phyloP scores from a whole-genome alignment of 257 asterid species.

The Echium plantagineum region DNA sequence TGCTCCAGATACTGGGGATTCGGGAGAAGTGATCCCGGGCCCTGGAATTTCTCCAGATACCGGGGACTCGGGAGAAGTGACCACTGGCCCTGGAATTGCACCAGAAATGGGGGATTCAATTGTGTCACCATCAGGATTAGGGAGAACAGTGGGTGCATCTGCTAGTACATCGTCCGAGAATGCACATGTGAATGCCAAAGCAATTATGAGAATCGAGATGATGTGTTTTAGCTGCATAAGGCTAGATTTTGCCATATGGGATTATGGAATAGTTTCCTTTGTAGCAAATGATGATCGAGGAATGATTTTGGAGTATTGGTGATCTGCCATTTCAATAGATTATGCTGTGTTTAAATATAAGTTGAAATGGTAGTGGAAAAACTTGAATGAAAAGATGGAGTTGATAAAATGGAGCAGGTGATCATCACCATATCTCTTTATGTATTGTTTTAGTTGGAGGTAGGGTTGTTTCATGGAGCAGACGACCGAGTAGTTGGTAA shows the following conservation, averaged over 20 bases:
- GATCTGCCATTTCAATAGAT: neutral
- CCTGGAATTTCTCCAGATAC: constrained; percentile 1
- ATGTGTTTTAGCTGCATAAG: constrained; percentile 15
- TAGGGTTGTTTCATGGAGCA: too few species aligned
- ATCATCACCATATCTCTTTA: too few species aligned
- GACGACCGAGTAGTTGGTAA: too few species aligned
- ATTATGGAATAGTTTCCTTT: neutral
- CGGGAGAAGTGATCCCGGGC: neutral
- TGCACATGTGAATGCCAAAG: constrained; percentile 10
- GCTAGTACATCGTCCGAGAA: constrained; percentile 21
- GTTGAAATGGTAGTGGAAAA: neutral
- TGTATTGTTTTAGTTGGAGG: too few species aligned
- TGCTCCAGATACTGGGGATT: too few species aligned
- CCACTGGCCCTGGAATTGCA: neutral
- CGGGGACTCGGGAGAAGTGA: constrained; percentile 2
- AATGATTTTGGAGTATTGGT: neutral
- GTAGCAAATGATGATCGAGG: constrained; percentile 9
- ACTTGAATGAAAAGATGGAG: neutral
- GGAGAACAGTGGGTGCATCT: constrained; percentile 12
- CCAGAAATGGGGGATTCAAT: constrained; percentile 8
- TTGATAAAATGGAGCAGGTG: neutral
- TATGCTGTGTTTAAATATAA: neutral
- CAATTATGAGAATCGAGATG: constrained; percentile 13
- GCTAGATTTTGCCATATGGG: constrained; percentile 1
- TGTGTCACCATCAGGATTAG: constrained; percentile 4